These are phyloP conservation scores for Acanthamoeba castellanii DNA, from an alignment of 208 protist species.

Conservation along the genomic window DNA sequence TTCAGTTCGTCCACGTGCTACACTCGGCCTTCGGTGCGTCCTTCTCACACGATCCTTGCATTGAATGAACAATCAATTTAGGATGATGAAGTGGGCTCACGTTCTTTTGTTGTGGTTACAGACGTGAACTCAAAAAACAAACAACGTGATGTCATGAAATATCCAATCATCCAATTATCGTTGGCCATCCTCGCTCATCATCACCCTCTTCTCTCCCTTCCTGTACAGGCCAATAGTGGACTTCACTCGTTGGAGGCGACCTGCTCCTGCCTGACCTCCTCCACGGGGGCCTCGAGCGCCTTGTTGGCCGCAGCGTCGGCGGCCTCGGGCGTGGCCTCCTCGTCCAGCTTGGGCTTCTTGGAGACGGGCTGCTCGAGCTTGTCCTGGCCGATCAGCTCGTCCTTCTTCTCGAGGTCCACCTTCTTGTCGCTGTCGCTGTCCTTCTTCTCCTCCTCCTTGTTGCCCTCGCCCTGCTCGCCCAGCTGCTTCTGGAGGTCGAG, in stretches of 20 bases:
- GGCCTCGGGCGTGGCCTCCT: slow-evolving; percentile 19
- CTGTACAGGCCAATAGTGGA: neutral
- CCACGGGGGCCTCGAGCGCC: neutral
- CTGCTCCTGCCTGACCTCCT: slow-evolving; percentile 7
- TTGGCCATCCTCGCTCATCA: neutral
- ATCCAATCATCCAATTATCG: neutral
- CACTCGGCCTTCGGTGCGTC: no score
- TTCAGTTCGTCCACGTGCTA: no score
- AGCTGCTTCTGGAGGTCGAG: slow-evolving; percentile 19
- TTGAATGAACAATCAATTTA: no score
- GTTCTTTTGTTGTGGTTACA: no score
- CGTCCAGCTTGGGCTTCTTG: slow-evolving; percentile 49
- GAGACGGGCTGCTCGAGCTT: slow-evolving; percentile 21
- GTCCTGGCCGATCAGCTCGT: slow-evolving; percentile 15
- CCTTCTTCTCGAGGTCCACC: slow-evolving; percentile 25
- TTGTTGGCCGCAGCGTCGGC: neutral
- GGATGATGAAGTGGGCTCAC: no score
- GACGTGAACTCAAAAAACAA: no score
- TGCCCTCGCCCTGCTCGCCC: neutral
- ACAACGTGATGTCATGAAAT: slow-evolving; percentile 12
- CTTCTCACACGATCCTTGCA: no score
- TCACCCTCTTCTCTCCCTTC: neutral
- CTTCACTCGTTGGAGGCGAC: neutral
- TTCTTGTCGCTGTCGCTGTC: neutral
- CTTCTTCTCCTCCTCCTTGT: slow-evolving; percentile 35